Conservation (phyloP, 2,329 filamentous ascomycete genomes). For the Fusarium sp. region DNA sequence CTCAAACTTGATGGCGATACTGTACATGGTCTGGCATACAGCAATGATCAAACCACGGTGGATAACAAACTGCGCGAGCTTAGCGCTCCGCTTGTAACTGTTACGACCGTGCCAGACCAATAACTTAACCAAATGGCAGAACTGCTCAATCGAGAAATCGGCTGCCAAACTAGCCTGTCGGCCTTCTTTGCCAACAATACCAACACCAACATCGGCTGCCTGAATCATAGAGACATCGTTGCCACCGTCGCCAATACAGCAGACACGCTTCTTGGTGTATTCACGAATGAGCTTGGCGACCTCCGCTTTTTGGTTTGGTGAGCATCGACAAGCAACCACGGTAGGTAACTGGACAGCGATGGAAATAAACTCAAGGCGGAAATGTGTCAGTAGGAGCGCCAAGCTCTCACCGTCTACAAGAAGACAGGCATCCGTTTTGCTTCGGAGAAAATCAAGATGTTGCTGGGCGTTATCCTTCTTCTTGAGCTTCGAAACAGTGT, state of each 20-base stretch:
- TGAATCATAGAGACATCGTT: slow-evolving; percentile 99
- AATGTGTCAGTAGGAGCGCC: slow-evolving; percentile 83
- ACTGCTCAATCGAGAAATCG: slow-evolving; percentile 96
- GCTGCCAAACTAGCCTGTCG: slow-evolving; percentile 94
- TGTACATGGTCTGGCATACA: slow-evolving; percentile 97
- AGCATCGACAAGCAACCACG: slow-evolving; percentile 96
- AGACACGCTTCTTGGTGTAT: slow-evolving; percentile 93
- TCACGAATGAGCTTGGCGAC: slow-evolving; percentile 90
- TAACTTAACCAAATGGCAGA: slow-evolving; percentile 93
- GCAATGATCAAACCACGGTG: slow-evolving; percentile 95
- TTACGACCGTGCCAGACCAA: slow-evolving; percentile 99
- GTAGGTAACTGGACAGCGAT: slow-evolving; percentile 88
- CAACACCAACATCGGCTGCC: slow-evolving; percentile 96
- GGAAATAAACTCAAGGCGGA: slow-evolving; percentile 86
- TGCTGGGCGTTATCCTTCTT: slow-evolving; percentile 88
- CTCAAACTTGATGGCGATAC: slow-evolving; percentile 91
- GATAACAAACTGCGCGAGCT: slow-evolving; percentile 97
- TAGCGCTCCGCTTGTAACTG: slow-evolving; percentile 94
- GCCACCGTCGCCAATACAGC: slow-evolving; percentile 97
- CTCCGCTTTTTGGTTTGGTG: slow-evolving; percentile 96
- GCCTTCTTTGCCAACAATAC: slow-evolving; percentile 98
- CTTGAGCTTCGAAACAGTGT: slow-evolving; percentile 88
- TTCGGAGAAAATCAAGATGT: slow-evolving; percentile 87
- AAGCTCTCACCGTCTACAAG: slow-evolving; percentile 96
- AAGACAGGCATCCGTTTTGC: slow-evolving; percentile 87